Conservation (phyloP, 1,139 yeast species). For the Pichia sp. region DNA sequence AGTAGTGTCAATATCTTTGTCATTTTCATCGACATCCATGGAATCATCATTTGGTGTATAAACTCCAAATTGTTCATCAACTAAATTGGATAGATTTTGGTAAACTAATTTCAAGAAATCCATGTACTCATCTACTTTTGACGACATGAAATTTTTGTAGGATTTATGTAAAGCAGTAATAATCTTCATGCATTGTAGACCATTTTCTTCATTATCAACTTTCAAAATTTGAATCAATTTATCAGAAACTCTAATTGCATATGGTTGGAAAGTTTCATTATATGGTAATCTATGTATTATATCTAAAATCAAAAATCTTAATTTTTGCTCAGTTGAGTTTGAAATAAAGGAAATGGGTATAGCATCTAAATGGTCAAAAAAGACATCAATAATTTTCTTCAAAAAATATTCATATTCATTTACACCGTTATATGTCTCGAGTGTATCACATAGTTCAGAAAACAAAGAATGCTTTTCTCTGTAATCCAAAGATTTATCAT, state of each 20-base stretch:
- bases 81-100: constrained; percentile 72
- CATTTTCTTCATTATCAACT: constrained; percentile 90
- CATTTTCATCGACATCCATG: neutral
- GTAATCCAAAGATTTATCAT: constrained; percentile 46
- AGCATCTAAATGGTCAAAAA: constrained; percentile 51
- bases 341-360: constrained; percentile 69
- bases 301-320: constrained; percentile 71
- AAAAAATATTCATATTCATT: constrained; percentile 71
- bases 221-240: constrained; percentile 55
- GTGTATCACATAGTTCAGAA: constrained; percentile 77
- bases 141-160: constrained; percentile 61
- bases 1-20: neutral
- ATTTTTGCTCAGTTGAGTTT: constrained; percentile 61
- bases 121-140: constrained; percentile 73
- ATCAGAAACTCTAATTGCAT: constrained; percentile 55
- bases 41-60: neutral
- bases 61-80: constrained; percentile 35
- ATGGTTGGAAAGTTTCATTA: constrained; percentile 76
- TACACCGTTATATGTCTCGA: constrained; percentile 76
- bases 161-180: constrained; percentile 85
- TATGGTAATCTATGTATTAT: constrained; percentile 74
- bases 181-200: constrained; percentile 84
- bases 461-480: constrained; percentile 58
- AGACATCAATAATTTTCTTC: constrained; percentile 53
- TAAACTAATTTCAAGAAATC: constrained; percentile 72